Conservation (phyloP, 176 grass and related monocot genomes). For the Triticum dicoccoides region DNA sequence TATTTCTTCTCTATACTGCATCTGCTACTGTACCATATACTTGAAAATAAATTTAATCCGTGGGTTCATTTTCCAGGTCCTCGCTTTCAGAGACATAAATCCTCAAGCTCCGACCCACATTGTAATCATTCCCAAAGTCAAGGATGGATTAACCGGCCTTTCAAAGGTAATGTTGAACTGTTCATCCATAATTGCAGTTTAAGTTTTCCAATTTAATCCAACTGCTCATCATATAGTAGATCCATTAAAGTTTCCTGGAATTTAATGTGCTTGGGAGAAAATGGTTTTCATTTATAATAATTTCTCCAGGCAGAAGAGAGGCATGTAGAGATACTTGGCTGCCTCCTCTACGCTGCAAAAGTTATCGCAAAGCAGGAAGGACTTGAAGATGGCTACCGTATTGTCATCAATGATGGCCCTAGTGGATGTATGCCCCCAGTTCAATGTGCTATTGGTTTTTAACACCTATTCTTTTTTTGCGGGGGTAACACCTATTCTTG, state of each 20-base stretch:
- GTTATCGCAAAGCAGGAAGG: slow-evolving; percentile 92
- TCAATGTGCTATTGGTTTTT: not conserved
- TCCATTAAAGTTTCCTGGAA: not conserved
- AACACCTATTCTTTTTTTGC: not conserved
- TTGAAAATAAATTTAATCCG: not conserved
- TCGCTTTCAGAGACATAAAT: slow-evolving; percentile 92
- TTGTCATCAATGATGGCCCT: slow-evolving; percentile 92
- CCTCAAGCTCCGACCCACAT: slow-evolving; percentile 84
- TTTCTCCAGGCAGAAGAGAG: slow-evolving; percentile 78
- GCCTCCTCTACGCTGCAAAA: slow-evolving; percentile 76
- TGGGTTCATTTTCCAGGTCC: slow-evolving; percentile 45
- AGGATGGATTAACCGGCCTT: slow-evolving; percentile 84
- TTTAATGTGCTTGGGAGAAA: not conserved
- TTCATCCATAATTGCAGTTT: not conserved
- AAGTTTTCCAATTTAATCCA: not conserved
- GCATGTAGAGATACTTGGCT: slow-evolving; percentile 80
- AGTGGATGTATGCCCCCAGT: slow-evolving; percentile 56
- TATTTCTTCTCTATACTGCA: not conserved
- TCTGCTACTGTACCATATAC: not conserved
- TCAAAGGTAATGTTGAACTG: slow-evolving; percentile 54
- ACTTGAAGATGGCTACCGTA: slow-evolving; percentile 76
- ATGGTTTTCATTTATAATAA: not conserved
- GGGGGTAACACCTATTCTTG: not conserved
- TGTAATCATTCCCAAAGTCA: slow-evolving; percentile 82
- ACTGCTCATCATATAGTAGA: not conserved